Conservation (phyloP, 805 yeast genomes). For the Barnettozyma sp. region DNA sequence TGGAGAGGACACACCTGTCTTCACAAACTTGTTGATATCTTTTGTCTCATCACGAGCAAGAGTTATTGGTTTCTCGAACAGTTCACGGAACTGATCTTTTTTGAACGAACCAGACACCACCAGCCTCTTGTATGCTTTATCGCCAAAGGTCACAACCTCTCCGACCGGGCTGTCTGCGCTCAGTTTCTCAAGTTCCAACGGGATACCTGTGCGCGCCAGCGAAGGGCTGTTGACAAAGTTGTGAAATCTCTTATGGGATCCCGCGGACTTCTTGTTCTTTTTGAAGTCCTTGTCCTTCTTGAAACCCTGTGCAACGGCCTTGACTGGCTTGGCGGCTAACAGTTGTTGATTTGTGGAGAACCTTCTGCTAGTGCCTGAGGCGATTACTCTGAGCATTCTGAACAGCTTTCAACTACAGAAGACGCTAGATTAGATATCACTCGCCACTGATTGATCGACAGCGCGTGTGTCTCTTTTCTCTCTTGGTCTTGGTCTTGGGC, state of each 20-base stretch:
- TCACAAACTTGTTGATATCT: constrained; percentile 34
- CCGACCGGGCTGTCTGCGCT: constrained; percentile 16
- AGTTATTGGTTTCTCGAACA: constrained; percentile 53
- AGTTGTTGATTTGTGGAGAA: constrained; percentile 5
- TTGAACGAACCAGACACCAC: constrained; percentile 56
- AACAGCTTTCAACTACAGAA: too few species aligned
- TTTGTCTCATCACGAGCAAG: constrained; percentile 46
- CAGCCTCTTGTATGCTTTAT: constrained; percentile 35
- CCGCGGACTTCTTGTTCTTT: constrained; percentile 17
- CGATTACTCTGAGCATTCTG: constrained; percentile 8
- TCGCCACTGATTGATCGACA: too few species aligned
- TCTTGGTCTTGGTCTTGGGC: too few species aligned
- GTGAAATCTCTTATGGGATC: constrained; percentile 29
- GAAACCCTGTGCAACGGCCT: constrained; percentile 13
- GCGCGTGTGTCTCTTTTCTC: too few species aligned
- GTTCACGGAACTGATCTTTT: constrained; percentile 61
- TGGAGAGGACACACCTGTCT: constrained; percentile 25
- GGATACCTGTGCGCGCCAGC: constrained; percentile 27
- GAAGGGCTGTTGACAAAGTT: constrained; percentile 27
- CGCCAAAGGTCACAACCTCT: constrained; percentile 35
- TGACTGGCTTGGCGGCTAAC: constrained; percentile 11
- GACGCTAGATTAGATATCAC: too few species aligned
- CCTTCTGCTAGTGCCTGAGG: constrained; percentile 10
- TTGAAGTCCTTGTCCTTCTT: constrained; percentile 15
- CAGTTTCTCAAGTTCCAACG: constrained; percentile 18